Percentiles rank a stretch among this genome's conserved stretches.
Evolutionary conservation across 768 basidiomycete species (phyloP).

Genomic region (Kwoniella dejecticola): DNA sequence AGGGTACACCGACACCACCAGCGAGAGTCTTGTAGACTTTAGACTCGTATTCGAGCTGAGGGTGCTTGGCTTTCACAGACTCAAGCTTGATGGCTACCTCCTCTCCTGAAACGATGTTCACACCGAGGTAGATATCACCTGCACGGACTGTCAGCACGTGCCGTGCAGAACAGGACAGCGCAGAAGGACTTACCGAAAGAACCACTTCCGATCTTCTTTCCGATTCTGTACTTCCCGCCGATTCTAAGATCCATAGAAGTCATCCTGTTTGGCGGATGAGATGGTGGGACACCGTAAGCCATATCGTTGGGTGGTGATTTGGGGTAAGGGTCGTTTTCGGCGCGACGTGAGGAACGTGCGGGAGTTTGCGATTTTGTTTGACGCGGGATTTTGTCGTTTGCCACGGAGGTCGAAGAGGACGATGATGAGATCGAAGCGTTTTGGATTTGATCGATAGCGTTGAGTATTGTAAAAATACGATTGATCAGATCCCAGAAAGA

Average conservation of each 20-base stretch:
- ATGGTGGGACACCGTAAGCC: constrained; percentile 6
- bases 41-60: constrained; percentile 89
- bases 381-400: constrained; percentile 19
- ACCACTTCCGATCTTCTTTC: constrained; percentile 98
- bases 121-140: constrained; percentile 99
- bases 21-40: constrained; percentile 90
- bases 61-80: constrained; percentile 99
- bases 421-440: neutral
- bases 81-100: constrained; percentile 99
- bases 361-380: constrained; percentile 8
- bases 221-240: constrained; percentile 77
- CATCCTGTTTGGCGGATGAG: constrained; percentile 40
- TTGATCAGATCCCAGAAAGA: constrained; percentile 9
- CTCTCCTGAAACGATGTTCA: constrained; percentile 99
- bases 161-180: neutral
- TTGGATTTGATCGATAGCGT: constrained; percentile 7
- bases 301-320: constrained; percentile 3
- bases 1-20: constrained; percentile 85
- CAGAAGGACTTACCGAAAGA: constrained; percentile 78
- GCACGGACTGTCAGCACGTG: constrained; percentile 18
- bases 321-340: constrained; percentile 8
- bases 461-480: neutral
- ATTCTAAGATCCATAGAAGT: constrained; percentile 53
- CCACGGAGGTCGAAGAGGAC: neutral
- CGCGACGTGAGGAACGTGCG: constrained; percentile 14